Percentiles rank a stretch among this genome's conserved stretches.
These are phyloP conservation scores for Leucosporidium yakuticum DNA, from an alignment of 768 basidiomycete species.

Conservation along the genomic window DNA sequence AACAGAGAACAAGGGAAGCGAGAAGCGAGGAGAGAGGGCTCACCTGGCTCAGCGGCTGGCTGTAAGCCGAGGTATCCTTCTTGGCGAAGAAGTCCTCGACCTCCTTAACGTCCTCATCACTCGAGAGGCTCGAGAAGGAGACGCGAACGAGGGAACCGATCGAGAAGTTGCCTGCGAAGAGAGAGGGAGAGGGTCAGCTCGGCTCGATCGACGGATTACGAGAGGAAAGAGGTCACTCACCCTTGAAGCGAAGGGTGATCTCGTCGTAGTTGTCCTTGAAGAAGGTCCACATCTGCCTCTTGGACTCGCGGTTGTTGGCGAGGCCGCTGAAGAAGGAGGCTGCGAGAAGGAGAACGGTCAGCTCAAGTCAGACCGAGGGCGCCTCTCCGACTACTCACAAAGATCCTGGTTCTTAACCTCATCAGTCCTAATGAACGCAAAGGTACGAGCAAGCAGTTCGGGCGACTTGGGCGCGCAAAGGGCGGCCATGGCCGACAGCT, in stretches of 20 bases:
- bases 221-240: not conserved
- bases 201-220: too few species aligned
- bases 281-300: slow-evolving; percentile 18
- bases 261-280: slow-evolving; percentile 10
- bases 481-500: slow-evolving; percentile 58
- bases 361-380: too few species aligned
- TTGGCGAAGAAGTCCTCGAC: slow-evolving; percentile 24
- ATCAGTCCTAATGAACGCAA: slow-evolving; percentile 48
- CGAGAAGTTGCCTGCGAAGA: slow-evolving; percentile 44
- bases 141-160: slow-evolving; percentile 47
- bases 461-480: slow-evolving; percentile 59
- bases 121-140: slow-evolving; percentile 26
- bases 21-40: too few species aligned
- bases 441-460: slow-evolving; percentile 48
- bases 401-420: slow-evolving; percentile 54
- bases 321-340: slow-evolving; percentile 5
- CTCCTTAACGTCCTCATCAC: slow-evolving; percentile 7
- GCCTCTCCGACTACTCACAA: slow-evolving; percentile 23
- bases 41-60: slow-evolving; percentile 12
- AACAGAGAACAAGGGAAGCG: too few species aligned
- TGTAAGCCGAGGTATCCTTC: slow-evolving; percentile 11
- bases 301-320: slow-evolving; percentile 18
- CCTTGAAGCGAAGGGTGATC: slow-evolving; percentile 8
- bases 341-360: too few species aligned
- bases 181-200: too few species aligned